Evolutionary conservation across 2,329 filamentous ascomycete species (phyloP).

Genomic region (Colletotrichum orchidophilum): DNA sequence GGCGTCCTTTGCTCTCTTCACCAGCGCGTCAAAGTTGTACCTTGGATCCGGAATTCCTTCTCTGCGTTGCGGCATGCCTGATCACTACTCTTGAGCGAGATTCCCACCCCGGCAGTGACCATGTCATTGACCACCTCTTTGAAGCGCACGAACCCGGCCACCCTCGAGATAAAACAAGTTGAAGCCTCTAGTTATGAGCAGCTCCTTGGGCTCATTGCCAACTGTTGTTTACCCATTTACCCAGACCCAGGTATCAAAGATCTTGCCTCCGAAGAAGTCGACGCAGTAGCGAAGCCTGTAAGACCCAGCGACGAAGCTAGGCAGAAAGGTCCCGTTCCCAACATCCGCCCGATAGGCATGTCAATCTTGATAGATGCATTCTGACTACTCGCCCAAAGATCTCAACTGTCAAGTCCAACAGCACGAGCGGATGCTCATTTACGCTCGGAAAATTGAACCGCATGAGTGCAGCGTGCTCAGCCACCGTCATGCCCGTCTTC

Average conservation of each 20-base stretch:
- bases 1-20: slow-evolving; percentile 57
- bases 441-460: slow-evolving; percentile 62
- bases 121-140: slow-evolving; percentile 51
- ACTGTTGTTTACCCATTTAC: slow-evolving; percentile 52
- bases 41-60: slow-evolving; percentile 59
- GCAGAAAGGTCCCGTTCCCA: slow-evolving; percentile 66
- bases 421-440: slow-evolving; percentile 57
- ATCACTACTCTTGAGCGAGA: slow-evolving; percentile 70
- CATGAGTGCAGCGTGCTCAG: slow-evolving; percentile 70
- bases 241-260: slow-evolving; percentile 49
- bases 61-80: slow-evolving; percentile 72
- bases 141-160: slow-evolving; percentile 67
- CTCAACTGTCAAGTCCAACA: slow-evolving; percentile 70
- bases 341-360: slow-evolving; percentile 59
- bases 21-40: slow-evolving; percentile 60
- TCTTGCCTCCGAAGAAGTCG: slow-evolving; percentile 60
- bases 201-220: slow-evolving; percentile 47
- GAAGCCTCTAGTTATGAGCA: slow-evolving; percentile 51
- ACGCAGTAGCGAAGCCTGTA: slow-evolving; percentile 69
- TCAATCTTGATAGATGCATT: slow-evolving; percentile 61
- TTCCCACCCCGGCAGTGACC: slow-evolving; percentile 67
- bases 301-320: slow-evolving; percentile 68
- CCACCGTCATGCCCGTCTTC: slow-evolving; percentile 66
- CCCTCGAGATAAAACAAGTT: slow-evolving; percentile 53
- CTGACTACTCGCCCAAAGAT: slow-evolving; percentile 55